Evolutionary conservation across 345 rosid species (phyloP).

Genomic region (Moringa oleifera): DNA sequence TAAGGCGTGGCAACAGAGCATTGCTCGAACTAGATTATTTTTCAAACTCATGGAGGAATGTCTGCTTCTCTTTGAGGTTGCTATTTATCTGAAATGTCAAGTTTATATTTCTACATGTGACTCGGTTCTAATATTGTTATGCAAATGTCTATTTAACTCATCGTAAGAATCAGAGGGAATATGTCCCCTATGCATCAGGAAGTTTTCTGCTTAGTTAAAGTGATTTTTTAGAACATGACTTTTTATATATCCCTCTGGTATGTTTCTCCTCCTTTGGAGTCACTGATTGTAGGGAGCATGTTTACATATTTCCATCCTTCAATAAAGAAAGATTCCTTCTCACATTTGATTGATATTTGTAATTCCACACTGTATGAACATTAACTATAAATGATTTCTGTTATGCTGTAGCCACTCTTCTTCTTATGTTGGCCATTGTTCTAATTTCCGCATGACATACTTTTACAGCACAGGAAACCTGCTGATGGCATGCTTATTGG

Average conservation of each 20-base stretch:
- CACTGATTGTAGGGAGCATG: no score
- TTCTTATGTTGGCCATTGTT: not conserved
- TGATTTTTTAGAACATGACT: no score
- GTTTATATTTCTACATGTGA: slow-evolving; percentile 8
- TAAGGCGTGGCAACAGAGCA: slow-evolving; percentile 99
- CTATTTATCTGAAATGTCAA: slow-evolving; percentile 11
- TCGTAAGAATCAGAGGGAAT: not conserved
- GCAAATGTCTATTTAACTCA: no score
- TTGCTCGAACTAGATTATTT: slow-evolving; percentile 92
- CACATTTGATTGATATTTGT: no score
- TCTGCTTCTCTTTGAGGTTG: slow-evolving; percentile 91
- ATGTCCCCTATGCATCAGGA: not conserved
- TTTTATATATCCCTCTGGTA: no score
- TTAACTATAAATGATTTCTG: not conserved
- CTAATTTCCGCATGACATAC: not conserved
- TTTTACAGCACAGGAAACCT: slow-evolving; percentile 79
- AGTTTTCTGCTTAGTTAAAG: no score
- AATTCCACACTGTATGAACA: not conserved
- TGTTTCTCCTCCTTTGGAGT: no score
- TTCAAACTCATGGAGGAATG: slow-evolving; percentile 98
- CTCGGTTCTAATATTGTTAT: not conserved
- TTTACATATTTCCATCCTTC: no score
- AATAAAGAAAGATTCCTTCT: no score
- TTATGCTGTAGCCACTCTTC: not conserved
- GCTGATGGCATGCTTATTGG: slow-evolving; percentile 89